phyloP scores from a whole-genome alignment of 23 red algal genomes.

The Gracilaria vermiculophylla region DNA sequence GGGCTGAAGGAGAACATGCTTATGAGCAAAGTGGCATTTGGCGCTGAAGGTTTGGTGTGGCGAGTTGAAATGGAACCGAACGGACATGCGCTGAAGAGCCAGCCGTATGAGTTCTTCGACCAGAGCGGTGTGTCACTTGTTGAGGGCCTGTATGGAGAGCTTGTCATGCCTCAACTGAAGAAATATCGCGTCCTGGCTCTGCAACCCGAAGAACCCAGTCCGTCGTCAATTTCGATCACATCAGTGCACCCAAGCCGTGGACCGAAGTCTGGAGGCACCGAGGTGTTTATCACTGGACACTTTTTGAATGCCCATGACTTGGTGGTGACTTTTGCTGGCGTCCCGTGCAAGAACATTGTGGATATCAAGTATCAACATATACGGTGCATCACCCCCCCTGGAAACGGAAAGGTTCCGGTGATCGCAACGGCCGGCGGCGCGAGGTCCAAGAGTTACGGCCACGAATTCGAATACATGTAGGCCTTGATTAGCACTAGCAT shows the following conservation, averaged over 20 bases:
- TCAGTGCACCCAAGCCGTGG: conserved; percentile 50
- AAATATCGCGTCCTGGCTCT: conserved; percentile 38
- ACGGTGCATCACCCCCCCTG: conserved; percentile 33
- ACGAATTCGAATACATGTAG: conserved; percentile 49
- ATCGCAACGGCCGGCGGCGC: background rate
- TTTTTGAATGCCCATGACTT: conserved; percentile 9
- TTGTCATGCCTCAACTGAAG: conserved; percentile 73
- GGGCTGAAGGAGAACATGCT: conserved; percentile 40
- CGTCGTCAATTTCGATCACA: background rate
- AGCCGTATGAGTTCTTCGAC: conserved; percentile 29
- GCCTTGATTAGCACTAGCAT: background rate
- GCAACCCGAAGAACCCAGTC: background rate
- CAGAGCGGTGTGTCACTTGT: conserved; percentile 50
- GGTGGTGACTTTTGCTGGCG: conserved; percentile 23
- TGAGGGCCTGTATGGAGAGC: conserved; percentile 35
- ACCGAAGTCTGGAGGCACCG: conserved; percentile 33
- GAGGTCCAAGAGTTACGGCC: conserved; percentile 22
- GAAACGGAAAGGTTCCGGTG: conserved; percentile 41
- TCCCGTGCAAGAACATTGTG: conserved; percentile 16
- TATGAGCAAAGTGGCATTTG: conserved; percentile 59
- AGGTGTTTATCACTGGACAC: conserved; percentile 57
- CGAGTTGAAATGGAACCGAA: conserved; percentile 5
- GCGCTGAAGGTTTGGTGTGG: conserved; percentile 34
- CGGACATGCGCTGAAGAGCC: conserved; percentile 19
- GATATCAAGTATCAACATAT: conserved; percentile 20